These are phyloP conservation scores for Microcyclospora tardicrescens DNA, from an alignment of 2,329 filamentous ascomycete genomes.

Conservation along the genomic window DNA sequence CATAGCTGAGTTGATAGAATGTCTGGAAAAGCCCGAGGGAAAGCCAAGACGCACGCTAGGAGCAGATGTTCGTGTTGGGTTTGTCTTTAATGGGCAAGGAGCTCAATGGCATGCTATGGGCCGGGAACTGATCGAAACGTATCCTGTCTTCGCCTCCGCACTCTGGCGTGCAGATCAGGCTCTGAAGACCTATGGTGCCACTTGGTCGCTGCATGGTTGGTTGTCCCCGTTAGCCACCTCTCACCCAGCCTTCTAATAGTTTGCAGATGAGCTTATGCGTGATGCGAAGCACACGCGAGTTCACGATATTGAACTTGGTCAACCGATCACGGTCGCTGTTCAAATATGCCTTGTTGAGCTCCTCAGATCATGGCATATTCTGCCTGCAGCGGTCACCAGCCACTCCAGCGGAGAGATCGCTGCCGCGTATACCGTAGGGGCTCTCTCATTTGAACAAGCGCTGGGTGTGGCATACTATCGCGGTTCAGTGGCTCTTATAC, in stretches of 20 bases:
- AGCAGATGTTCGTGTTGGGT: background rate
- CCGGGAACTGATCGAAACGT: background rate
- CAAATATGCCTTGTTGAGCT: conserved; percentile 38
- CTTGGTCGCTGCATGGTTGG: no score
- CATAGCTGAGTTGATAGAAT: no score
- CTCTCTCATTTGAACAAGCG: conserved; percentile 9
- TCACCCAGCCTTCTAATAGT: no score
- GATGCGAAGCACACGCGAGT: no score
- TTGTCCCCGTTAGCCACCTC: no score
- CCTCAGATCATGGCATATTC: conserved; percentile 16
- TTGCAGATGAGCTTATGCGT: no score
- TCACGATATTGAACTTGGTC: no score
- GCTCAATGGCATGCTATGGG: background rate
- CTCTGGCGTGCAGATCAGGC: no score
- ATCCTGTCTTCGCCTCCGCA: background rate
- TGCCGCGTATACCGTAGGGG: conserved; percentile 17
- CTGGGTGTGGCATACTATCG: conserved; percentile 11
- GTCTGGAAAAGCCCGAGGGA: no score
- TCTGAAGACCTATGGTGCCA: no score
- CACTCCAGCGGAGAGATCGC: conserved; percentile 23
- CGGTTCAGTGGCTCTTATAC: conserved; percentile 6
- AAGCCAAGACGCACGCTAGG: no score
- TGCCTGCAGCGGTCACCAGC: conserved; percentile 13
- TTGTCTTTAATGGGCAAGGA: background rate
- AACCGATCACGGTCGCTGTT: conserved; percentile 42